phyloP scores from a whole-genome alignment of 2,329 filamentous ascomycete species.

The Neocatenulostroma microsporum region DNA sequence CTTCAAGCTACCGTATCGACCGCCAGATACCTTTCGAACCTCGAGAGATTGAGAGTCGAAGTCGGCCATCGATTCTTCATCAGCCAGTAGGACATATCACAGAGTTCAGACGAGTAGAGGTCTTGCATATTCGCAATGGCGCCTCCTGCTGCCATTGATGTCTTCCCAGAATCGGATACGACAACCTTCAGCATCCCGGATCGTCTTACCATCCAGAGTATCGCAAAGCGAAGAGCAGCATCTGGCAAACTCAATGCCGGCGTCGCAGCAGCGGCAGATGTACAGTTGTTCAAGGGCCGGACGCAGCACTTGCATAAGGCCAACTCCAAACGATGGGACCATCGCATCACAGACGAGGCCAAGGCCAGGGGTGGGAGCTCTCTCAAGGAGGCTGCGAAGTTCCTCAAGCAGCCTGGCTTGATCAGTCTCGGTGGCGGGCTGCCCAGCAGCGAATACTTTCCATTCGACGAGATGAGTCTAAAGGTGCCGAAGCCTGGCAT shows the following conservation, averaged over 20 bases:
- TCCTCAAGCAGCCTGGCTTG: slow-evolving; percentile 70
- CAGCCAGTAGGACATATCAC: too few species aligned
- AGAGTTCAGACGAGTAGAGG: too few species aligned
- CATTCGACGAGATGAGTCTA: slow-evolving; percentile 70
- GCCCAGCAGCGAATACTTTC: slow-evolving; percentile 84
- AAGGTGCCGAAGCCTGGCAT: slow-evolving; percentile 61
- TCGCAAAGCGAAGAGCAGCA: slow-evolving; percentile 60
- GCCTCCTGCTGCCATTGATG: slow-evolving; percentile 32
- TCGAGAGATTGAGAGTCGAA: too few species aligned
- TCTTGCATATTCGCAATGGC: slow-evolving; percentile 25
- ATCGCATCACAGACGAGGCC: slow-evolving; percentile 44
- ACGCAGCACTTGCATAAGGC: slow-evolving; percentile 57
- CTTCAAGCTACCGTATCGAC: too few species aligned
- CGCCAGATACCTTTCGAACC: too few species aligned
- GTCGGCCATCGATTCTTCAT: too few species aligned
- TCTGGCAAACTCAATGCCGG: slow-evolving; percentile 66
- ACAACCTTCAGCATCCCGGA: slow-evolving; percentile 38
- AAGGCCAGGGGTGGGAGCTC: slow-evolving; percentile 48
- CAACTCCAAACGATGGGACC: slow-evolving; percentile 74
- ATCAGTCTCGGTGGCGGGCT: slow-evolving; percentile 91
- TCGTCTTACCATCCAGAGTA: slow-evolving; percentile 56
- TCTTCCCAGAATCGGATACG: slow-evolving; percentile 42
- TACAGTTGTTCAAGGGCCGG: slow-evolving; percentile 71
- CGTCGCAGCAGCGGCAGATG: slow-evolving; percentile 67
- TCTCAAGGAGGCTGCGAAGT: slow-evolving; percentile 75